Evolutionary conservation across 257 asterid genomes (phyloP).

Genomic region (Verbena officinalis): DNA sequence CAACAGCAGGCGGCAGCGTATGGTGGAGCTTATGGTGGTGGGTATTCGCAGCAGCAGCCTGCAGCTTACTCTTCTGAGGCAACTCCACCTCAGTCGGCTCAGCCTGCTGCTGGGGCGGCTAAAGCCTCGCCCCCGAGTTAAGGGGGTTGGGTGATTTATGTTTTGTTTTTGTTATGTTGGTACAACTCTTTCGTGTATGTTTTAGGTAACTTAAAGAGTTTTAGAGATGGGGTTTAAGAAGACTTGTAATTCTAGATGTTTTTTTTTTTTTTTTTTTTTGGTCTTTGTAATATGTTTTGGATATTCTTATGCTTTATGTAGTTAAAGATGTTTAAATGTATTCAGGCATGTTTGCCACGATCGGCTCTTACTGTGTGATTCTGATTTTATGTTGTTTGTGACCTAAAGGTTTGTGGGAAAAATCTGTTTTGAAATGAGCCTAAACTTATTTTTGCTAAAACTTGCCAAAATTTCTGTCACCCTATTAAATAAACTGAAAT

Average conservation of each 20-base stretch:
- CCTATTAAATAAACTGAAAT: no score
- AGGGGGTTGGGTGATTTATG: background rate
- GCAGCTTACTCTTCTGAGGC: slow-evolving; percentile 57
- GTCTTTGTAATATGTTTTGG: background rate
- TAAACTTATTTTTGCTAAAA: no score
- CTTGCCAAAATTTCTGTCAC: no score
- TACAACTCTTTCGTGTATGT: slow-evolving; percentile 8
- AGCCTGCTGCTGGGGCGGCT: slow-evolving; percentile 45
- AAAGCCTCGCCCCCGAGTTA: slow-evolving; percentile 62
- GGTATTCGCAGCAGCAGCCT: slow-evolving; percentile 64
- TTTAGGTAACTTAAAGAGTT: background rate
- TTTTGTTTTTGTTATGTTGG: slow-evolving; percentile 3
- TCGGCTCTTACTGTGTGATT: no score
- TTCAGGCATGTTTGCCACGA: no score
- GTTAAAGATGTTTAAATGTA: background rate
- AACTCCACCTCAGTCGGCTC: slow-evolving; percentile 50
- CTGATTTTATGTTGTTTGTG: no score
- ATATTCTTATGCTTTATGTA: background rate
- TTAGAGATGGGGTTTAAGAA: background rate
- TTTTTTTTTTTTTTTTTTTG: no score
- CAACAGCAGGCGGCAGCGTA: slow-evolving; percentile 42
- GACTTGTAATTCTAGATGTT: background rate
- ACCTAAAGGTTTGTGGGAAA: no score
- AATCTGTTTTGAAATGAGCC: no score
- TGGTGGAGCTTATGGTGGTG: slow-evolving; percentile 45